A percentile compares a stretch with the other conserved stretches of the same genome.
These are phyloP conservation scores for Lathyrus oleraceus DNA, from an alignment of 306 rosid genomes.

Conservation along the genomic window DNA sequence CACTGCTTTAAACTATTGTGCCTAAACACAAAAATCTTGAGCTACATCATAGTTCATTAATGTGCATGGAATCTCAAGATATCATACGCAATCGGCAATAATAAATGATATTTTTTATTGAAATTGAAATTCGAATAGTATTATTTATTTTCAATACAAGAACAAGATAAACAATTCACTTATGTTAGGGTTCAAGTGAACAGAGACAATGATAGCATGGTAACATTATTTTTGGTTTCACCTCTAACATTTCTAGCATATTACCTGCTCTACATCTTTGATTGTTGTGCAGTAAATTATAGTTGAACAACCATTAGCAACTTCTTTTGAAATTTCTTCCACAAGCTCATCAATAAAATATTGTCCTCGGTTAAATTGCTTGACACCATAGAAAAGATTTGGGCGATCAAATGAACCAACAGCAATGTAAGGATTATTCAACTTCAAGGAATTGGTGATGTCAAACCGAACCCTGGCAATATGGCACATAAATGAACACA, in stretches of 20 bases:
- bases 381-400: constrained; percentile 87
- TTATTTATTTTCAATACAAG: background rate
- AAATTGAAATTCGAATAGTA: background rate
- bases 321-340: constrained; percentile 59
- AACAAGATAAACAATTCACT: constrained; percentile 18
- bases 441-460: constrained; percentile 69
- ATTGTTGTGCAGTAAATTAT: constrained; percentile 87
- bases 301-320: constrained; percentile 66
- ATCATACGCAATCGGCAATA: constrained; percentile 1
- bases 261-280: constrained; percentile 86
- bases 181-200: constrained; percentile 22
- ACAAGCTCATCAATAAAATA: constrained; percentile 66
- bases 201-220: constrained; percentile 5
- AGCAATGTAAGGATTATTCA: constrained; percentile 62
- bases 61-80: background rate
- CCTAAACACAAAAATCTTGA: background rate
- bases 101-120: background rate
- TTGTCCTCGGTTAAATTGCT: constrained; percentile 62
- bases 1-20: constrained; percentile 12
- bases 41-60: constrained; percentile 25
- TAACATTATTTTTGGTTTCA: constrained; percentile 24
- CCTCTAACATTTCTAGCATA: constrained; percentile 26
- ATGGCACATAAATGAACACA: constrained; percentile 27
- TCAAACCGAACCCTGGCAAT: constrained; percentile 77
- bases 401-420: constrained; percentile 85